Conservation (phyloP, 2,329 filamentous ascomycete species). For the Chrysoporthe cubensis region DNA sequence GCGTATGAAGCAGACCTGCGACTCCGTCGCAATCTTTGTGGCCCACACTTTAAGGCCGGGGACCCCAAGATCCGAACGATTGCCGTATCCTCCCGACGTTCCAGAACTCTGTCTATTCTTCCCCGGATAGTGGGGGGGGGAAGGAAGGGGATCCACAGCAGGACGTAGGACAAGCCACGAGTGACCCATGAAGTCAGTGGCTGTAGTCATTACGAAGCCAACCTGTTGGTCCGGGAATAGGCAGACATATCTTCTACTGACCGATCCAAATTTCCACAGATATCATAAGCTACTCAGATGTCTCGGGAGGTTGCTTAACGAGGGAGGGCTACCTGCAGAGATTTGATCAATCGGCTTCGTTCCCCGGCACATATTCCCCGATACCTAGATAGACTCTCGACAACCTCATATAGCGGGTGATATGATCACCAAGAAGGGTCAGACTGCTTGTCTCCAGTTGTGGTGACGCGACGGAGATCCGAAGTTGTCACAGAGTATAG, state of each 20-base stretch:
- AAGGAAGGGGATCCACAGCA: background rate
- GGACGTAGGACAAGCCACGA: too few relatives aligned
- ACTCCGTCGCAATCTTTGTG: background rate
- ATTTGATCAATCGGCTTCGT: too few relatives aligned
- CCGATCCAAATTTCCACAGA: too few relatives aligned
- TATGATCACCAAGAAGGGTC: background rate
- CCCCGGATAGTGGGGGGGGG: constrained; percentile 16
- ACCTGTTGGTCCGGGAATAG: background rate
- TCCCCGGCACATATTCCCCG: too few relatives aligned
- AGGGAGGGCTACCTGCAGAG: too few relatives aligned
- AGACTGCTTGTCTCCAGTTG: background rate
- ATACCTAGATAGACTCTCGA: background rate
- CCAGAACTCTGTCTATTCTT: constrained; percentile 16
- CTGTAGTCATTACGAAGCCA: background rate
- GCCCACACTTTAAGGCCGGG: constrained; percentile 5
- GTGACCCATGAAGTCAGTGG: background rate
- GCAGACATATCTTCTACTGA: too few relatives aligned
- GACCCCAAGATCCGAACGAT: constrained; percentile 8
- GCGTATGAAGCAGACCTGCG: too few relatives aligned
- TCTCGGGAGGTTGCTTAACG: too few relatives aligned
- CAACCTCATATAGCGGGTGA: background rate
- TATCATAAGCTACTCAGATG: too few relatives aligned
- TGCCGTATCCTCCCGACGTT: constrained; percentile 5
- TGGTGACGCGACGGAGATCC: background rate
- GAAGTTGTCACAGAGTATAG: background rate